Conservation (phyloP, 1,139 yeast genomes). For the Eremothecium gossypii region DNA sequence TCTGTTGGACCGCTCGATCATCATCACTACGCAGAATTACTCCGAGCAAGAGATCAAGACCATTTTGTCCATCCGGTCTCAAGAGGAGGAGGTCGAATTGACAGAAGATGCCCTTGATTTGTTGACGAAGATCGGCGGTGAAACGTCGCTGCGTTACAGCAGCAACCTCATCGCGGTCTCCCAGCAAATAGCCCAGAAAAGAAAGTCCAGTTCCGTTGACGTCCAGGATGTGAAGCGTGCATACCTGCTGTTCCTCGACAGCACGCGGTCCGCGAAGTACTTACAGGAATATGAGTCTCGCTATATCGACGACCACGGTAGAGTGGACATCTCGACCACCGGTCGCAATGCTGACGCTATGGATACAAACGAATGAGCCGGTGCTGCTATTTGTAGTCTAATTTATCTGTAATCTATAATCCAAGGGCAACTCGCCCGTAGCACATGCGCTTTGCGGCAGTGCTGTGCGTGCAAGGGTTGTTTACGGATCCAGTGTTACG, state of each 20-base stretch:
- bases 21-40: slow-evolving; percentile 77
- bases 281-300: slow-evolving; percentile 59
- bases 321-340: slow-evolving; percentile 41
- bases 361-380: slow-evolving; percentile 24
- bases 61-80: slow-evolving; percentile 83
- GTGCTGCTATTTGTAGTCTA: too few relatives aligned
- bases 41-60: slow-evolving; percentile 74
- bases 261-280: slow-evolving; percentile 76
- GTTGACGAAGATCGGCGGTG: slow-evolving; percentile 85
- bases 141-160: slow-evolving; percentile 88
- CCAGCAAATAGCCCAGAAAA: slow-evolving; percentile 72
- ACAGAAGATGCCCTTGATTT: slow-evolving; percentile 76
- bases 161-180: slow-evolving; percentile 85
- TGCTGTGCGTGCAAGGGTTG: too few relatives aligned
- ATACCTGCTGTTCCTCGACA: slow-evolving; percentile 78
- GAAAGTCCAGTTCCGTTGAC: slow-evolving; percentile 64
- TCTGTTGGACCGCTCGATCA: slow-evolving; percentile 85
- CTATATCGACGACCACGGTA: slow-evolving; percentile 66
- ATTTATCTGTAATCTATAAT: too few relatives aligned
- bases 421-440: too few relatives aligned
- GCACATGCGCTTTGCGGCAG: too few relatives aligned
- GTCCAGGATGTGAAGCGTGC: slow-evolving; percentile 82
- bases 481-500: too few relatives aligned
- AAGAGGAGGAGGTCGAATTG: slow-evolving; percentile 90
- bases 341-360: slow-evolving; percentile 18